Base-by-base conservation (phyloP, 106 monocot genomes). In the Hemerocallis citrina region DNA sequence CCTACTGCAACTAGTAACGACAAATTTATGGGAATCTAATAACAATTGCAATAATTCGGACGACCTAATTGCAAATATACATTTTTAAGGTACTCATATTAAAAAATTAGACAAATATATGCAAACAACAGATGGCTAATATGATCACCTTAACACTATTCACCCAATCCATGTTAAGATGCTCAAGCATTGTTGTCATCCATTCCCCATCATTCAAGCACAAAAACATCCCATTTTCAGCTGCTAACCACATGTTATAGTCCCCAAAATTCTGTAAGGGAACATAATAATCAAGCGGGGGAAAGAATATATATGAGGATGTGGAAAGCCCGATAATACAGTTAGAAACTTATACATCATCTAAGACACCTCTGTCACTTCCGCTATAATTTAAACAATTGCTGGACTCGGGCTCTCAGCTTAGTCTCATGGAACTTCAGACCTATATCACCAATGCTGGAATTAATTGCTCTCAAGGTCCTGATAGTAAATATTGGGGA, bases 121-220 rank as follows among this genome's bases (percentile, higher is more conserved):
- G 34, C 7, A 58, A 31, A 19, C 38, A 58, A 16, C 28, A 54
- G 31, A 3, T 13, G 12, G 11, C 4, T 28, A 42, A 57, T 10
- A 51, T 32, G 50, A 59, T 21, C 43, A 96, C 95, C 90, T 96
- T 96, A 7, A 96, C 95, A 67, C 95, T 96, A 32, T 96, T 90
- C 63, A 96, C 90, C 95, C 95, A 96, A 61, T 96, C 95, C 95
- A 96, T 96, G 61, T 96, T 96, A 22, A 96, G 75, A 77, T 96
- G 95, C 48, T 96, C 95, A 23, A 90, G 95, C 95, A 96, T 96
- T 61, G 95, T 96, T 34, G 95, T 96, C 95, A 96, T 96, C 95
- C 95, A 96, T n/a, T 96, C 90, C 19, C 95, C 95, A 56, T 74
- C 66, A 16, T 89, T 96, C 19, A 75, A 76, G 17, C 95, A 86